These are phyloP conservation scores for Naganishia vishniacii DNA, from an alignment of 768 basidiomycete genomes.

Conservation along the genomic window DNA sequence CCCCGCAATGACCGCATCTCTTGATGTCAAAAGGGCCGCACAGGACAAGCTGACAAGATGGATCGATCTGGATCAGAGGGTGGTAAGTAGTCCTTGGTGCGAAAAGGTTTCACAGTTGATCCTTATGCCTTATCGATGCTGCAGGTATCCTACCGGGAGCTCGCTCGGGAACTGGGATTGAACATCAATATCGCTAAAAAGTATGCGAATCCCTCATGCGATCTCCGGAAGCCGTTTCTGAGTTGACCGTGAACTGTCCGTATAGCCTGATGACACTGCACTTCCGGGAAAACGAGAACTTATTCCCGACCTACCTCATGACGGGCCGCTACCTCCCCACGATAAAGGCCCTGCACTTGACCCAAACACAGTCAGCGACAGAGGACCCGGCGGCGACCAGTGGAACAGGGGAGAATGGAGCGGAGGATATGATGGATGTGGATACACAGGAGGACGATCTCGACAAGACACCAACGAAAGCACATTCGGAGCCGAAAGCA, in stretches of 20 bases:
- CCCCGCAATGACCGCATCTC: background rate
- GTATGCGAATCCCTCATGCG: background rate
- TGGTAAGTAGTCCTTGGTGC: background rate
- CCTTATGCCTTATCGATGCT: background rate
- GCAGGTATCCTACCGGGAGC: constrained; percentile 23
- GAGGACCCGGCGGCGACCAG: background rate
- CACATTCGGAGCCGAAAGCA: background rate
- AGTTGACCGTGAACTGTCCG: background rate
- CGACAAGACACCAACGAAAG: constrained; percentile 5
- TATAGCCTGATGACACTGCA: constrained; percentile 6
- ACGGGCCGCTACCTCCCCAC: constrained; percentile 18
- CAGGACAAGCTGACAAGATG: constrained; percentile 22
- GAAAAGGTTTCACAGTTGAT: background rate
- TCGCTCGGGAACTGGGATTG: constrained; percentile 16
- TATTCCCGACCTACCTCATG: constrained; percentile 23
- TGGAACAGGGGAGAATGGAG: background rate
- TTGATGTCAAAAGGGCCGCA: background rate
- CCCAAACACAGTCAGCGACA: constrained; percentile 6
- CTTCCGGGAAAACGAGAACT: constrained; percentile 6
- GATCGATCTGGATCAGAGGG: constrained; percentile 21
- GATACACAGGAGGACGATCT: constrained; percentile 8
- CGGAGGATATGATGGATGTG: constrained; percentile 15
- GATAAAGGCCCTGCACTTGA: background rate
- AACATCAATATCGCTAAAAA: constrained; percentile 26
- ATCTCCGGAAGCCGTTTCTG: too few relatives aligned